A percentile compares a stretch with the other conserved stretches of the same genome.
Conservation (phyloP, 805 yeast genomes). For the Starmerella apis region DNA sequence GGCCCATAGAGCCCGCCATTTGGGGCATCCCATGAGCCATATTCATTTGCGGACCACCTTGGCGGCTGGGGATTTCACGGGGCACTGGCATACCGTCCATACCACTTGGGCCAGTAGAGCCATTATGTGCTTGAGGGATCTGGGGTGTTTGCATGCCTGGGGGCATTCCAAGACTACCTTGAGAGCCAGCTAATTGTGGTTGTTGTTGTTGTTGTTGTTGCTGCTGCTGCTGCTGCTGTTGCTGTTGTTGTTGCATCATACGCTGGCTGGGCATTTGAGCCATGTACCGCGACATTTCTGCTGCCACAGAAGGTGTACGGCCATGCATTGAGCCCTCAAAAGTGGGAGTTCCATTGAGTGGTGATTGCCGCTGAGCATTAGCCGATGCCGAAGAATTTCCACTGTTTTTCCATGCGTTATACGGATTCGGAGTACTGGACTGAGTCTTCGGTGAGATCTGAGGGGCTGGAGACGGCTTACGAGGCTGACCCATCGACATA, state of each 20-base stretch:
- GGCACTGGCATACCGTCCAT: not conserved
- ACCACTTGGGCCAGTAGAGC: not conserved
- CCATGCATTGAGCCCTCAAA: constrained; percentile 2
- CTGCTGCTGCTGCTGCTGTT: no score
- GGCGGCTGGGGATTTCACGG: not conserved
- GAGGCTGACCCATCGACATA: not conserved
- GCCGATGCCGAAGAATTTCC: not conserved
- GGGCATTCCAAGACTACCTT: not conserved
- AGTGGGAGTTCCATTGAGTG: not conserved
- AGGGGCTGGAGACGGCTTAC: constrained; percentile 3
- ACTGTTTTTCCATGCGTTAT: constrained; percentile 5
- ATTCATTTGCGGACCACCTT: constrained; percentile 1
- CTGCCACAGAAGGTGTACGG: constrained; percentile 6
- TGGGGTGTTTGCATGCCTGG: constrained; percentile 12
- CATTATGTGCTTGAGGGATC: not conserved
- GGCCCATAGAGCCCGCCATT: not conserved
- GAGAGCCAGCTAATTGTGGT: not conserved
- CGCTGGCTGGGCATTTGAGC: constrained; percentile 7
- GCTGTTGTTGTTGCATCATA: constrained; percentile 1
- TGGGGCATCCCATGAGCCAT: not conserved
- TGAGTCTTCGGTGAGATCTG: constrained; percentile 6
- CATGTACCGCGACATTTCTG: constrained; percentile 5
- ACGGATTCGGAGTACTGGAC: constrained; percentile 1
- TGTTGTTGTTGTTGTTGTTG: no score
- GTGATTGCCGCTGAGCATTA: not conserved